Evolutionary conservation across 2,329 filamentous ascomycete genomes (phyloP).

Genomic region (Xylaria sp.): DNA sequence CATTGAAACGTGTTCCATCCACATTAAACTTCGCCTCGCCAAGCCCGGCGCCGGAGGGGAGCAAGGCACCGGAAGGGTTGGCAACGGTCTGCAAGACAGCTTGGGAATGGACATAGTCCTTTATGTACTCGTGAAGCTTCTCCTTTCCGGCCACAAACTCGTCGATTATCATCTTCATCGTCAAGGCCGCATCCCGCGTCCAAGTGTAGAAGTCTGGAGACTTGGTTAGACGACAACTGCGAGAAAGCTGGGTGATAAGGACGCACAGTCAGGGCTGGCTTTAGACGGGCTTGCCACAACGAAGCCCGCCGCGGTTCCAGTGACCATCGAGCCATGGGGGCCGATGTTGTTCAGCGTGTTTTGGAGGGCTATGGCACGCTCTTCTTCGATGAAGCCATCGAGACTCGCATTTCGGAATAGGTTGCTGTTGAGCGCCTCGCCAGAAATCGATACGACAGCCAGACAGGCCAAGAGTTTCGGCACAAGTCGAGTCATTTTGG

Average conservation of each 20-base stretch:
- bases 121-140: conserved; percentile 47
- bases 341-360: conserved; percentile 60
- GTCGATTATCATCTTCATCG: conserved; percentile 55
- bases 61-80: conserved; percentile 53
- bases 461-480: conserved; percentile 14
- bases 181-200: conserved; percentile 58
- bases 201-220: conserved; percentile 59
- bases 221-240: conserved; percentile 3
- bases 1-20: conserved; percentile 52
- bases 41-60: conserved; percentile 50
- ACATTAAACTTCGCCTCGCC: conserved; percentile 60
- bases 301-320: conserved; percentile 51
- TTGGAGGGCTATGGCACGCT: conserved; percentile 52
- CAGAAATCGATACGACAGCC: conserved; percentile 14
- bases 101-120: conserved; percentile 57
- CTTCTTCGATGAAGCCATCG: conserved; percentile 43
- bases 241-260: not conserved
- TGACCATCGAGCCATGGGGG: conserved; percentile 49
- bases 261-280: conserved; percentile 56
- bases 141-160: conserved; percentile 52
- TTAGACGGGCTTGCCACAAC: conserved; percentile 59
- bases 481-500: conserved; percentile 17
- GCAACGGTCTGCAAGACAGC: conserved; percentile 53
- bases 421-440: conserved; percentile 10
- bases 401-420: conserved; percentile 3